phyloP scores from a whole-genome alignment of 2,329 filamentous ascomycete species.

The Trichoderma lentiforme region DNA sequence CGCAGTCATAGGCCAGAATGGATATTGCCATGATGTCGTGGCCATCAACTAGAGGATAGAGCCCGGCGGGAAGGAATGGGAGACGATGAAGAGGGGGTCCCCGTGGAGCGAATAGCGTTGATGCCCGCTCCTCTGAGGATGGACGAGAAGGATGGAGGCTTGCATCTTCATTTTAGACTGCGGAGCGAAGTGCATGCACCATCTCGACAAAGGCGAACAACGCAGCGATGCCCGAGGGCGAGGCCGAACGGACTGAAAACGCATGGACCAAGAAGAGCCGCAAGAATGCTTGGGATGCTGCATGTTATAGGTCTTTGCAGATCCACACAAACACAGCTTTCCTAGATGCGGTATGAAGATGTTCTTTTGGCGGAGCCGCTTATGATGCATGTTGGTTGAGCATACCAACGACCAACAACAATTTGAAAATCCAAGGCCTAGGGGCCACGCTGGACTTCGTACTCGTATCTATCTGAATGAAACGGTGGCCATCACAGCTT shows the following conservation, averaged over 20 bases:
- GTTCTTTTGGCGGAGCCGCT: conserved; percentile 13
- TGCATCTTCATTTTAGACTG: conserved; percentile 12
- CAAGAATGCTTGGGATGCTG: background rate
- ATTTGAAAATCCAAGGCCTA: background rate
- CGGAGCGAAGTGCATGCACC: background rate
- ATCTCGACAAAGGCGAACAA: background rate
- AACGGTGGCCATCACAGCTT: background rate
- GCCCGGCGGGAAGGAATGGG: conserved; percentile 6
- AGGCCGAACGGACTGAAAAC: background rate
- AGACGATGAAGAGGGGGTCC: background rate
- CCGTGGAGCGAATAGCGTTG: conserved; percentile 1
- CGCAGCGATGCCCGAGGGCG: conserved; percentile 3
- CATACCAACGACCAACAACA: conserved; percentile 9
- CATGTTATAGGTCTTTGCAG: conserved; percentile 1
- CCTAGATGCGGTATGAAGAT: background rate
- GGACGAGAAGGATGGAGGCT: conserved; percentile 9
- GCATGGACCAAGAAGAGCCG: conserved; percentile 3
- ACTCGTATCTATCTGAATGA: background rate
- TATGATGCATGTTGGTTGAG: conserved; percentile 8
- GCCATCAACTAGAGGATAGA: conserved; percentile 12
- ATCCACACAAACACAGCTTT: conserved; percentile 1
- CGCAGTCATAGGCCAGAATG: conserved; percentile 3
- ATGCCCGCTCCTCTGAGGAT: conserved; percentile 9
- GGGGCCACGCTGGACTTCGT: background rate
- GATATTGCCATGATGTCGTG: conserved; percentile 12